Percentiles rank a stretch among this genome's conserved stretches.
Conservation (phyloP, 148 eudicot species). For the Rhododendron mucronatum region DNA sequence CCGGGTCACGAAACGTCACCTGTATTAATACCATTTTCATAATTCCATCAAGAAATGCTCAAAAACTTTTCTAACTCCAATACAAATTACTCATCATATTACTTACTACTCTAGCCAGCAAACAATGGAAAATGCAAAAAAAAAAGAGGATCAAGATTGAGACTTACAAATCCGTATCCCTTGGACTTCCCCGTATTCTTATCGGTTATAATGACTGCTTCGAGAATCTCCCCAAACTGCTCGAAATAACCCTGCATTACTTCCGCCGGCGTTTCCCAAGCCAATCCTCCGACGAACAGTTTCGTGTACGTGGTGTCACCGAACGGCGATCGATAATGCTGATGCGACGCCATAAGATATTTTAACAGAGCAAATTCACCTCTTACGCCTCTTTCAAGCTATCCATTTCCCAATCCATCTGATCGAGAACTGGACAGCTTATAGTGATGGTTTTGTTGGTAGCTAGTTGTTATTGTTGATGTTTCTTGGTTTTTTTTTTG, state of each 20-base stretch:
- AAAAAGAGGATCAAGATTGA: background rate
- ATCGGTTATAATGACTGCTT: slow-evolving; percentile 79
- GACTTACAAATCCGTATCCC: slow-evolving; percentile 94
- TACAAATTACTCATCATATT: background rate
- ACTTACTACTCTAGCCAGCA: background rate
- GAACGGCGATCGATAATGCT: slow-evolving; percentile 76
- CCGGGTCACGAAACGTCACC: slow-evolving; percentile 83
- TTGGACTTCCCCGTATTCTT: slow-evolving; percentile 84
- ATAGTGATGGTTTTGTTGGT: background rate
- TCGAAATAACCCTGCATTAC: slow-evolving; percentile 67
- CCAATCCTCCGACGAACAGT: slow-evolving; percentile 85
- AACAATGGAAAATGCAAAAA: background rate
- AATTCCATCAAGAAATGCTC: background rate
- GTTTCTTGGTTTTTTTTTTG: slow-evolving; percentile 4
- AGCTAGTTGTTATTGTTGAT: background rate
- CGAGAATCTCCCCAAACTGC: slow-evolving; percentile 87
- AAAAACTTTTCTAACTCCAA: no score
- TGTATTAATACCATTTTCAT: slow-evolving; percentile 3
- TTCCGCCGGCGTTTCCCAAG: slow-evolving; percentile 91
- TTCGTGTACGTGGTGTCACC: slow-evolving; percentile 86
- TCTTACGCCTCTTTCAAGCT: background rate
- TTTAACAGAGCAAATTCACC: background rate
- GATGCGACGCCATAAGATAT: slow-evolving; percentile 28
- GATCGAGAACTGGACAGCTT: slow-evolving; percentile 6
- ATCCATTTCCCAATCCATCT: background rate